phyloP scores from a whole-genome alignment of 352 stramenopile genomes.

The Globisporangium radiosum region DNA sequence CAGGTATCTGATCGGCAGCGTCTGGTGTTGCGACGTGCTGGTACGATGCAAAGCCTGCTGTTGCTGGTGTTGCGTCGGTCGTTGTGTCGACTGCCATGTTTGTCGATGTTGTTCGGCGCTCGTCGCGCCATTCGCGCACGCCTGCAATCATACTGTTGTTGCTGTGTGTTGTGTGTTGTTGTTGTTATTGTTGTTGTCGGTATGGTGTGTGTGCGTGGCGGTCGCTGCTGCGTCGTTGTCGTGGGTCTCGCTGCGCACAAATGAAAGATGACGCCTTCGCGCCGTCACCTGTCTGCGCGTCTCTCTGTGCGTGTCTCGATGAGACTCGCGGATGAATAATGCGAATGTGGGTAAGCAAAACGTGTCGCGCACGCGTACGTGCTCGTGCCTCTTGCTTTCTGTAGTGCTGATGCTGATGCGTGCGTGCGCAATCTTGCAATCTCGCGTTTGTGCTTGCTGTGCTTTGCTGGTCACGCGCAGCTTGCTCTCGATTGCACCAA shows the following conservation, averaged over 20 bases:
- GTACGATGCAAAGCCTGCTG: neutral
- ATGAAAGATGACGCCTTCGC: neutral
- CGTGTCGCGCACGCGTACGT: no score
- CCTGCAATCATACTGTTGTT: conserved; percentile 10
- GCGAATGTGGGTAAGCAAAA: no score
- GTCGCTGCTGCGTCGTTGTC: neutral
- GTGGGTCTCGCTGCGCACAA: neutral
- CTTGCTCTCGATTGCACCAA: no score
- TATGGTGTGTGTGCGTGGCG: neutral
- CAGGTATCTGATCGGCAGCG: neutral
- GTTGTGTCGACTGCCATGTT: neutral
- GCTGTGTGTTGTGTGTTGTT: neutral
- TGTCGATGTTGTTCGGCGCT: neutral
- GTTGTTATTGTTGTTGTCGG: neutral
- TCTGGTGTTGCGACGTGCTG: neutral
- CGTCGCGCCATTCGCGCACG: conserved; percentile 8
- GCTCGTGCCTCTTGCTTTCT: no score
- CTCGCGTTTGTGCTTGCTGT: no score
- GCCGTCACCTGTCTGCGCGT: neutral
- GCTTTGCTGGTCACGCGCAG: no score
- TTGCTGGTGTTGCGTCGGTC: neutral
- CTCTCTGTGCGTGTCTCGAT: neutral
- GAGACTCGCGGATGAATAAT: no score
- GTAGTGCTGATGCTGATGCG: no score
- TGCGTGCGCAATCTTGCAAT: no score